These are phyloP conservation scores for Amanita molliuscula DNA, from an alignment of 768 basidiomycete genomes.

Conservation along the genomic window DNA sequence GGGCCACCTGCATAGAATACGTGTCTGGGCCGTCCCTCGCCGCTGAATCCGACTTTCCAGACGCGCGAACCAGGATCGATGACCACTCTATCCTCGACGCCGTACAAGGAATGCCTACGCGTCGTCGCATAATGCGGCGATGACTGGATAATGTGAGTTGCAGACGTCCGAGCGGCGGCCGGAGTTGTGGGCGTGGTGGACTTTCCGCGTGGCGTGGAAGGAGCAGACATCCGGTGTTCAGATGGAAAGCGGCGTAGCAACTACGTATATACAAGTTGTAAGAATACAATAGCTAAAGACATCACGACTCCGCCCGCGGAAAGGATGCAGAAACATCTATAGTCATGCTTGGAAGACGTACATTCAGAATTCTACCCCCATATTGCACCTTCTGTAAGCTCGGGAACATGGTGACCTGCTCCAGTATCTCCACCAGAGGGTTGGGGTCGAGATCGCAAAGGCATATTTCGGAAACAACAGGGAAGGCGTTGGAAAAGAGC, in stretches of 20 bases:
- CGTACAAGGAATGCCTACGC: conserved; percentile 88
- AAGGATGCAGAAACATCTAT: neutral
- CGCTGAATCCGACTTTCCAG: conserved; percentile 98
- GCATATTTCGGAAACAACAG: neutral
- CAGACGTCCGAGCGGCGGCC: conserved; percentile 39
- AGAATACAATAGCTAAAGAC: neutral
- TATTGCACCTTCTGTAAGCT: conserved; percentile 1
- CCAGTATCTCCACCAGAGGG: neutral
- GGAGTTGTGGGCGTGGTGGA: conserved; percentile 35
- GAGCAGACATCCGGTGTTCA: conserved; percentile 22
- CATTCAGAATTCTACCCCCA: neutral
- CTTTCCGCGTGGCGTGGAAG: conserved; percentile 31
- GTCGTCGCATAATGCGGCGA: conserved; percentile 83
- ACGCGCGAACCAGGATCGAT: conserved; percentile 90
- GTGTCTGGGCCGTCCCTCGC: conserved; percentile 84
- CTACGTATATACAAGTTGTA: no score
- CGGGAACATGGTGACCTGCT: neutral
- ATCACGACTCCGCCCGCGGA: neutral
- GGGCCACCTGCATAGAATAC: conserved; percentile 57
- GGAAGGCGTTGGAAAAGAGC: conserved; percentile 1
- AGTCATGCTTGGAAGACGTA: neutral
- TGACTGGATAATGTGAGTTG: conserved; percentile 40
- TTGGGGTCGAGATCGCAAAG: neutral
- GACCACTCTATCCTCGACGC: conserved; percentile 90
- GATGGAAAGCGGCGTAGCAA: neutral